A percentile compares a stretch with the other conserved stretches of the same genome.
Evolutionary conservation across 371 early-diverging fungal genomes (phyloP).

Genomic region (Dichotomocladium elegans): DNA sequence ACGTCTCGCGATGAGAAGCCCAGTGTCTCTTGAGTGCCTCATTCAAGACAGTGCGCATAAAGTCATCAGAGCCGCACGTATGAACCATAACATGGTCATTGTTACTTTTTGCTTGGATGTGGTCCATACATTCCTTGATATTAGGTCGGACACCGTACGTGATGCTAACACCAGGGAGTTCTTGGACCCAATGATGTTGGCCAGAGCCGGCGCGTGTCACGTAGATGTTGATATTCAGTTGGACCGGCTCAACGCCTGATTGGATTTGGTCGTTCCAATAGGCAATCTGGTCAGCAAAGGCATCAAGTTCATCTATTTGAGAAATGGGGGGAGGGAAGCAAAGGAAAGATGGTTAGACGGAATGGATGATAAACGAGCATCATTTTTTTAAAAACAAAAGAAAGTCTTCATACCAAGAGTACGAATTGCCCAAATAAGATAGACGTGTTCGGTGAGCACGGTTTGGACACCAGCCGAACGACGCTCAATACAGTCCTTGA

Average conservation of each 20-base stretch:
- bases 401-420: slow-evolving; percentile 15
- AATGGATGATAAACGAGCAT: no score
- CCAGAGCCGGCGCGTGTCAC: slow-evolving; percentile 23
- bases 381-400: not conserved
- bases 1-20: slow-evolving; percentile 36
- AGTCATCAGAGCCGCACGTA: slow-evolving; percentile 31
- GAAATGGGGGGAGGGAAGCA: no score
- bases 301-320: slow-evolving; percentile 29
- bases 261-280: slow-evolving; percentile 22
- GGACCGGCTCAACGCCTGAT: slow-evolving; percentile 16
- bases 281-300: slow-evolving; percentile 28
- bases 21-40: slow-evolving; percentile 26
- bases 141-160: slow-evolving; percentile 25
- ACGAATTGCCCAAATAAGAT: slow-evolving; percentile 39
- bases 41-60: slow-evolving; percentile 32
- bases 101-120: slow-evolving; percentile 6
- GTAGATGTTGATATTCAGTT: slow-evolving; percentile 23
- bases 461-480: slow-evolving; percentile 33
- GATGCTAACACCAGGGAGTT: not conserved
- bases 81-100: slow-evolving; percentile 26
- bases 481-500: slow-evolving; percentile 35
- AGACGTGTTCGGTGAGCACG: slow-evolving; percentile 31
- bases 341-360: no score
- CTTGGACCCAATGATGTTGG: slow-evolving; percentile 8
- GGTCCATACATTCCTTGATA: slow-evolving; percentile 19